phyloP scores from a whole-genome alignment of 1,139 yeast genomes.

The Sugiyamaella paludigena region DNA sequence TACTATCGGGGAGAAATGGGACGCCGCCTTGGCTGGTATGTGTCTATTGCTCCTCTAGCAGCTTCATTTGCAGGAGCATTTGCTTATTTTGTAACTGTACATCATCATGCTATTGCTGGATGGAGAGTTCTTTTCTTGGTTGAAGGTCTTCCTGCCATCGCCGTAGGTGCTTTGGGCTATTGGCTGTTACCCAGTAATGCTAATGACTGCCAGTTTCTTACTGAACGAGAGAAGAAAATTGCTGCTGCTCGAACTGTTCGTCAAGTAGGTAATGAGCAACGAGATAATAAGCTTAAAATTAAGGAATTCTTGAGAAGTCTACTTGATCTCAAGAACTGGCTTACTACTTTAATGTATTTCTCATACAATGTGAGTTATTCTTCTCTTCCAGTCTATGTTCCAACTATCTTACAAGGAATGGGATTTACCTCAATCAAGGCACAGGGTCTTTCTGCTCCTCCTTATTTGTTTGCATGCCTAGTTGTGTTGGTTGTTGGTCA shows the following conservation, averaged over 20 bases:
- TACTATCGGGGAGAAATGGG: slow-evolving; percentile 34
- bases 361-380: slow-evolving; percentile 30
- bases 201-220: slow-evolving; percentile 35
- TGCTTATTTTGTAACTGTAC: slow-evolving; percentile 38
- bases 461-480: slow-evolving; percentile 38
- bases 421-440: slow-evolving; percentile 33
- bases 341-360: slow-evolving; percentile 28
- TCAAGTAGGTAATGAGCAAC: slow-evolving; percentile 23
- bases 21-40: slow-evolving; percentile 52
- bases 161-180: slow-evolving; percentile 33
- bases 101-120: slow-evolving; percentile 22
- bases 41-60: slow-evolving; percentile 42
- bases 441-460: slow-evolving; percentile 38
- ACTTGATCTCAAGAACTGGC: slow-evolving; percentile 23
- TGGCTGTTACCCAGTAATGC: slow-evolving; percentile 46
- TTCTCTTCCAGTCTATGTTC: slow-evolving; percentile 34
- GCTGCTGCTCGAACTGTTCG: slow-evolving; percentile 25
- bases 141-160: slow-evolving; percentile 39
- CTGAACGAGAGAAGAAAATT: slow-evolving; percentile 26
- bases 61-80: slow-evolving; percentile 30
- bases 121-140: slow-evolving; percentile 42
- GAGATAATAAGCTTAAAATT: slow-evolving; percentile 14
- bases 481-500: slow-evolving; percentile 19
- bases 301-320: slow-evolving; percentile 22
- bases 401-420: slow-evolving; percentile 36